A percentile compares a stretch with the other conserved stretches of the same genome.
These are phyloP conservation scores for Colletotrichum lentis DNA, from an alignment of 2,329 filamentous ascomycete species.

Conservation along the genomic window DNA sequence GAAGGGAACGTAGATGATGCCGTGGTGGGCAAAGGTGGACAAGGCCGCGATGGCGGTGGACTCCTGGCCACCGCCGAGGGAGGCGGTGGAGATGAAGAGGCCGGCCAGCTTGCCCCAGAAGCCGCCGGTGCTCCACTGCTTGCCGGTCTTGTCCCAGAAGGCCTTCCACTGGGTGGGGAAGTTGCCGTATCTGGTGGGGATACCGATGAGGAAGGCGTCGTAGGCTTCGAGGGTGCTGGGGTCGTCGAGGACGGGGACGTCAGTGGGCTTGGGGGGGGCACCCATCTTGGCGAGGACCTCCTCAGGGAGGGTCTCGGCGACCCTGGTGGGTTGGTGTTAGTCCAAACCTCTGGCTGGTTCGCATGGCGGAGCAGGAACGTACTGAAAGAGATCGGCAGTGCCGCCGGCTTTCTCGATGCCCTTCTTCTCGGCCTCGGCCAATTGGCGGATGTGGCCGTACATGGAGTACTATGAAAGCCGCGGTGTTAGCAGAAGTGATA, in stretches of 20 bases:
- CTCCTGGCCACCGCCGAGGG: constrained; percentile 90
- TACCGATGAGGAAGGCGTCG: constrained; percentile 88
- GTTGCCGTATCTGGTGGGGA: constrained; percentile 96
- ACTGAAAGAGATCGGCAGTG: constrained; percentile 82
- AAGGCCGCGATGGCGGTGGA: constrained; percentile 81
- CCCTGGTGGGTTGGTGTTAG: constrained; percentile 52
- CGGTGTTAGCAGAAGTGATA: constrained; percentile 15
- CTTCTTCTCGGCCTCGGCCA: constrained; percentile 89
- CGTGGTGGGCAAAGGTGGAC: constrained; percentile 90
- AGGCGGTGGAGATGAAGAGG: constrained; percentile 88
- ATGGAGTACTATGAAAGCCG: constrained; percentile 76
- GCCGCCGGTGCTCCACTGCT: constrained; percentile 80
- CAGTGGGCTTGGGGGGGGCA: constrained; percentile 77
- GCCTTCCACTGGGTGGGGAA: constrained; percentile 96
- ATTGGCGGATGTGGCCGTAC: constrained; percentile 86
- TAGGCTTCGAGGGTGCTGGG: constrained; percentile 72
- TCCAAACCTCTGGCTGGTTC: background rate
- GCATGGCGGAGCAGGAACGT: constrained; percentile 44
- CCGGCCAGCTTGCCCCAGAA: constrained; percentile 91
- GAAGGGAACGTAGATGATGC: constrained; percentile 94
- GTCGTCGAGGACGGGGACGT: constrained; percentile 70
- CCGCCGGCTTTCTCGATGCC: constrained; percentile 91
- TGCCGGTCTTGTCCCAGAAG: constrained; percentile 90
- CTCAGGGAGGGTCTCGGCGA: constrained; percentile 84
- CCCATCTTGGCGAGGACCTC: constrained; percentile 92